A percentile compares a stretch with the other conserved stretches of the same genome.
phyloP scores from a whole-genome alignment of 805 yeast species.

The Kodamaea sagamina region DNA sequence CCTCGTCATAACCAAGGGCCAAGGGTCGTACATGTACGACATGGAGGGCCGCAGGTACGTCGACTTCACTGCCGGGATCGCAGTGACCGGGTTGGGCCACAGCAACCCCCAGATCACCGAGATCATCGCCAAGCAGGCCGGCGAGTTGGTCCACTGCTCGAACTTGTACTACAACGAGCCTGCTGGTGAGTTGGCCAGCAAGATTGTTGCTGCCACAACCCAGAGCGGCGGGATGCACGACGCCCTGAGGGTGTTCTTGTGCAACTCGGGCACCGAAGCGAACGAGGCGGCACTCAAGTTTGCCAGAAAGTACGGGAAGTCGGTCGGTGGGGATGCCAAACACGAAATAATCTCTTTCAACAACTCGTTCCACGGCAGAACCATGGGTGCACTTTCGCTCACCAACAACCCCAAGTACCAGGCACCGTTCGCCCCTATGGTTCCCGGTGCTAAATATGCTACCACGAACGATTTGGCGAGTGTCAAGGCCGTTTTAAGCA shows the following conservation, averaged over 20 bases:
- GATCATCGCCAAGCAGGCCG: slow-evolving; percentile 70
- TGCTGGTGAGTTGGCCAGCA: slow-evolving; percentile 76
- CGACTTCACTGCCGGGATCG: slow-evolving; percentile 95
- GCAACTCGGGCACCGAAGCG: slow-evolving; percentile 63
- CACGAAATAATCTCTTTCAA: slow-evolving; percentile 83
- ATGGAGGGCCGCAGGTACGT: slow-evolving; percentile 73
- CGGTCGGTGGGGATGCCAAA: slow-evolving; percentile 50
- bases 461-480: slow-evolving; percentile 59
- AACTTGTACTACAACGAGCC: slow-evolving; percentile 83
- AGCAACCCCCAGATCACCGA: slow-evolving; percentile 72
- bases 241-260: slow-evolving; percentile 71
- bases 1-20: slow-evolving; percentile 74
- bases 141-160: slow-evolving; percentile 75
- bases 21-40: slow-evolving; percentile 82
- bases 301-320: slow-evolving; percentile 77
- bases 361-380: slow-evolving; percentile 91
- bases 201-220: slow-evolving; percentile 68
- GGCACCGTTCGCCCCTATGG: slow-evolving; percentile 83
- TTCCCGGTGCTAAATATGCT: slow-evolving; percentile 85
- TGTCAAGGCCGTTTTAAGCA: slow-evolving; percentile 54
- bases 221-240: slow-evolving; percentile 75
- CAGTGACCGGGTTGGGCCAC: slow-evolving; percentile 95
- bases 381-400: slow-evolving; percentile 89
- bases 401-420: slow-evolving; percentile 94
- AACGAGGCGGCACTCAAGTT: slow-evolving; percentile 62